Evolutionary conservation across 2,329 filamentous ascomycete species (phyloP).

Genomic region (Trichophyton mentagrophytes): DNA sequence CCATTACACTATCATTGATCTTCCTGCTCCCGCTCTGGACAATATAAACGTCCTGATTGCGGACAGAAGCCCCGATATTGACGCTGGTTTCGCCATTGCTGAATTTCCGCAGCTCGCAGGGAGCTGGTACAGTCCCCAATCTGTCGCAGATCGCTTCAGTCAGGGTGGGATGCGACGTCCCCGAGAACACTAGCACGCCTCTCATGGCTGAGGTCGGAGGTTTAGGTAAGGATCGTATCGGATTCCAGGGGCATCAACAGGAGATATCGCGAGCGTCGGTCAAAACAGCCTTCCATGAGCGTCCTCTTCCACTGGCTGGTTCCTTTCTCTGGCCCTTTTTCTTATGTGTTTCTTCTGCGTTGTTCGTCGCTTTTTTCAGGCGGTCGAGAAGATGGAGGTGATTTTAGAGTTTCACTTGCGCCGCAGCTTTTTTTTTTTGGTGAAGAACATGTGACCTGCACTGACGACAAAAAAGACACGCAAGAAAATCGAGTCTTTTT

Average conservation of each 20-base stretch:
- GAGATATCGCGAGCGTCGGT: neutral
- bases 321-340: too few species aligned
- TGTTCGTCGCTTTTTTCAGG: neutral
- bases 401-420: neutral
- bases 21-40: slow-evolving; percentile 90
- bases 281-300: neutral
- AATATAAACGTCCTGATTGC: slow-evolving; percentile 98
- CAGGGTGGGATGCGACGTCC: slow-evolving; percentile 51
- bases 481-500: neutral
- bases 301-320: neutral
- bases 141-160: slow-evolving; percentile 55
- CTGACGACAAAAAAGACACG: neutral
- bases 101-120: slow-evolving; percentile 52
- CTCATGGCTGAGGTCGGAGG: slow-evolving; percentile 38
- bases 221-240: neutral
- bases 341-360: neutral
- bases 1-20: slow-evolving; percentile 99
- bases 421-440: neutral
- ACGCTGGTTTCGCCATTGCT: slow-evolving; percentile 59
- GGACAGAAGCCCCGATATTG: slow-evolving; percentile 57
- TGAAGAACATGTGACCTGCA: neutral
- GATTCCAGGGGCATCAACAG: neutral
- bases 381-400: neutral
- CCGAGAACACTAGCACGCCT: slow-evolving; percentile 55
- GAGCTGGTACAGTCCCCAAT: slow-evolving; percentile 47